Base-by-base conservation (phyloP, 805 yeast species). In the Candida parachauliodes region DNA sequence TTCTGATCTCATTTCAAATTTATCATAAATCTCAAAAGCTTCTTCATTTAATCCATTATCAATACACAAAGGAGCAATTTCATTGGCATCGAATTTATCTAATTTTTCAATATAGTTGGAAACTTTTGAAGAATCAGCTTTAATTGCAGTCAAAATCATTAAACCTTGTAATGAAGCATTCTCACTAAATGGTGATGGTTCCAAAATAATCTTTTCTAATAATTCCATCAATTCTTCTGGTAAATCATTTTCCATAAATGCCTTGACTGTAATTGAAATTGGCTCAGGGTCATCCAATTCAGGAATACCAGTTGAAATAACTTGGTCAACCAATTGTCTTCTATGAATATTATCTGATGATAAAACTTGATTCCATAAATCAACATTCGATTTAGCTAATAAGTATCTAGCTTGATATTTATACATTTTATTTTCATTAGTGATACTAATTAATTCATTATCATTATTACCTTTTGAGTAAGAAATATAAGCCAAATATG, bases 341-440 rank as follows among this genome's bases (percentile, higher is more conserved):
- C 96, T 82, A 70, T 91, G 94, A 44, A 78, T 70, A 61, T 86
- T 88, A 32, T 83, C 93, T 30, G 74, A 76, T 43, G 70, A 53
- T 56, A 93, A 73, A 4, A 93, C 98, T 49, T 71, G 72, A 39
- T 77, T 65, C 97, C 98, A 93, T 47, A 93, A 73, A 5, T 64
- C 73, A 17, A 80, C 70, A 57, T 93, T 96, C n/a, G 96, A 87
- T 61, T 95, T 84, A 44, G 79, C 72, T 50, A 93, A 76, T 52
- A 93, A 73, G 59, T 93, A 93, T 62, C 98, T 82, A n/a, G 98
- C 98, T 72, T 93, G 98, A 66, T 93, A 91, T 64, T 93, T 93
- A 76, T 85, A 93, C 99, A 93, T 93, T 51, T 93, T 78, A 62
- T 93, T 93, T 56, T 93, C 98, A 62, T 93, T 93, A 49, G 98